Evolutionary conservation across 1,284 basidiomycete species (phyloP), one percentile per base, ranked within the genome.

Genomic region (Cutaneotrichosporon spelunceum): DNA sequence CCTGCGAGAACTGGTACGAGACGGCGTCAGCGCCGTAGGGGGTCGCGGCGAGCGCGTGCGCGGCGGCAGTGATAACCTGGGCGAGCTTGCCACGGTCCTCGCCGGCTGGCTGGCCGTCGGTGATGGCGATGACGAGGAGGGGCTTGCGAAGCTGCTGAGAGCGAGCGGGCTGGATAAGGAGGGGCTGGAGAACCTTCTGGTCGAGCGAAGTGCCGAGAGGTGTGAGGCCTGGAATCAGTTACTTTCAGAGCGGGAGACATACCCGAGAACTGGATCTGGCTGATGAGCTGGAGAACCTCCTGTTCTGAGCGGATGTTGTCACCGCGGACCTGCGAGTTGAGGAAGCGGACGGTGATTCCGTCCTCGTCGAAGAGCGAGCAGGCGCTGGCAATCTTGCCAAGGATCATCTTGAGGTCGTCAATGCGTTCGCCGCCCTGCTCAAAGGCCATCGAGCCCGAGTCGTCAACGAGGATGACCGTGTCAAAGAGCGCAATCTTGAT

Each of bases 341-440:
- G 78, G 75, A 82, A 81, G 58, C 80, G 69, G 57, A 80, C 72
- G 59, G 75, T 72, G 60, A 82, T 79, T 47, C 81, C 81, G 61
- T 82, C 81, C 13, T 75, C 68, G 68, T 82, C 81, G 67, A 82
- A 81, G 29, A 82, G 68, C 0, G 76, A 72, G 4, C 77, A 74
- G 5, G 78, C 80, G 56, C 68, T 74, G 11, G 81, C 78, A 56
- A 81, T 79, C 60, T 75, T 70, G 33, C 70, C 77, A 52, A 79
- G 65, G 62, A 79, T 77, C 60, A 78, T 65, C 68, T 80, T 80
- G 57, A 80, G 71, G 61, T 81, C 80, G 52, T 79, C 75, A 57
- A 80, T 81, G 52, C 80, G 73, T 60, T 75, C 74, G 42, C 78
- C 75, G 54, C 65, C 61, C 66, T 78, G 74, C 65, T 80, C 79